Base-by-base conservation (phyloP, 1,284 basidiomycete genomes). In the Dichomitus squalens region DNA sequence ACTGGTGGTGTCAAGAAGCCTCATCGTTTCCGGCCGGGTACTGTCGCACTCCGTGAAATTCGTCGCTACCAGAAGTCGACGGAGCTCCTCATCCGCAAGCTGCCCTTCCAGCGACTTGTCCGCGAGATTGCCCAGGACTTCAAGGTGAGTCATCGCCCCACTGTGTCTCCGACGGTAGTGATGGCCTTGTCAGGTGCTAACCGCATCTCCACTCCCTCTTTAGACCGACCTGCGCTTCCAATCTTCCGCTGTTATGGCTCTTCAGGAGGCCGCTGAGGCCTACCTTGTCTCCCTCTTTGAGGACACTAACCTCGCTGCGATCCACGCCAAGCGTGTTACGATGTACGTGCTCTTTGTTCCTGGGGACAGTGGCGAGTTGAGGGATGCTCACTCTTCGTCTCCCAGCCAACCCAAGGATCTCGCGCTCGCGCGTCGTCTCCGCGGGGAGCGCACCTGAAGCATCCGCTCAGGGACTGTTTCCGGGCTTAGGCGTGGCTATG, bases 1-100 rank as follows among this genome's bases (percentile, higher is more conserved):
- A 89, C 95, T 70, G 94, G 94, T 81, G 95, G 95, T 85, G 95
- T 95, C 67, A 95, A 96, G 92, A 95, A 95, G 86, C 93, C 93
- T 64, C 93, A 96, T 82, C 89, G 95, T 67, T 96, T 96, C 92
- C 88, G 93, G 74, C 95, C 95, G 64, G 95, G 95, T 83, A 97
- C 95, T 63, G 95, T 98, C 73, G 95, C 96, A 66, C 92, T 98
- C 67, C 93, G 95, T 83, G 95, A 98, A 82, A 98, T 98, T 71
- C 85, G 96, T 80, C 89, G 94, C 57, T 98, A 97, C 86, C 95
- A 97, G 76, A 96, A 95, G 82, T 95, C 93, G 71, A 95, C 96
- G 53, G 93, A 96, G 78, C 81, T 96, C 64, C 85, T 96, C 62
- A 96, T 96, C 75, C 86, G 94, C 71, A 96, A 95, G 78, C 86